Evolutionary conservation across 108 stramenopile species (phyloP), one percentile per base, ranked within the genome.

Genomic region (Bacterosira constricta): DNA sequence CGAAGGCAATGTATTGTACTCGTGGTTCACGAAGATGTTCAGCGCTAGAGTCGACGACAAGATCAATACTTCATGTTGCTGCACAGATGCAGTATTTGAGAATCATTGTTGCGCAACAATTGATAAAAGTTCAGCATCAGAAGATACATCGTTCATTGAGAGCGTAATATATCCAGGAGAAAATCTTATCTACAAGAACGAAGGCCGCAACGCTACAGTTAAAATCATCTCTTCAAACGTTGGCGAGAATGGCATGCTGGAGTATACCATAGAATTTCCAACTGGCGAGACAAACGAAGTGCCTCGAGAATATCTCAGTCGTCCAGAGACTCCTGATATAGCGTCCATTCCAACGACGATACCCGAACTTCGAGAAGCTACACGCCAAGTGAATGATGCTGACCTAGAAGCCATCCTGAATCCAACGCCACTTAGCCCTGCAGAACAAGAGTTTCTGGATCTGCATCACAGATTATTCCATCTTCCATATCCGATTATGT

Each of bases 21-120:
- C 55, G n/a, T 56, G 55, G 55, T 56, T 56, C 55, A 56, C 23
- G 55, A n/a, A n/a, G n/a, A n/a, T n/a, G n/a, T n/a, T n/a, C n/a
- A n/a, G n/a, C n/a, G n/a, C n/a, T n/a, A n/a, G n/a, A n/a, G 15
- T 20, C 42, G 25, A 45, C 12, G 61, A 62, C n/a, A 25, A 8
- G 7, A 62, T 62, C n/a, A 45, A 62, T 25, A 39, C 18, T 62
- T 27, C 13, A 6, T 62, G 61, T 29, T 45, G 29, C 26, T 27
- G 17, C 20, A 38, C 30, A 12, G 18, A n/a, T 47, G 4, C 26
- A 45, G 32, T 34, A 31, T 7, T 51, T n/a, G n/a, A n/a, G n/a
- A n/a, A n/a, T n/a, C n/a, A n/a, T n/a, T n/a, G n/a, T n/a, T n/a
- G n/a, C n/a, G n/a, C n/a, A n/a, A n/a, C n/a, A n/a, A n/a, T n/a